Conservation (phyloP, 2,329 filamentous ascomycete species). For the Arthrobotrys megalospora region DNA sequence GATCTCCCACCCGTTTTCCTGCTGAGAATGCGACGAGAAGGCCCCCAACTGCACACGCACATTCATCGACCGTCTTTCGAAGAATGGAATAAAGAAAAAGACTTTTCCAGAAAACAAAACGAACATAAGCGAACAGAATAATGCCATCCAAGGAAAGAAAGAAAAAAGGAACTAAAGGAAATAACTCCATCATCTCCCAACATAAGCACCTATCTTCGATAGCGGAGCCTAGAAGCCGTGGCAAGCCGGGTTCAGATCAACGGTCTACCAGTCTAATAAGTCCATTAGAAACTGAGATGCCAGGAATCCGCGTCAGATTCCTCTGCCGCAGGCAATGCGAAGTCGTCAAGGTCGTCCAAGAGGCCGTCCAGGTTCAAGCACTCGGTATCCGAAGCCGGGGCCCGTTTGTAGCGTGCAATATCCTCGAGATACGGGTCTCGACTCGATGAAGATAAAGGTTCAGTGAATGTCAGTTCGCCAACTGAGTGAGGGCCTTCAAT, state of each 20-base stretch:
- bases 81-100: constrained; percentile 22
- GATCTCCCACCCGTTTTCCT: not conserved
- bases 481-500: constrained; percentile 19
- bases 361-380: constrained; percentile 26
- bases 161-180: not conserved
- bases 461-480: constrained; percentile 14
- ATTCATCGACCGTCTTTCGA: constrained; percentile 12
- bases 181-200: constrained; percentile 16
- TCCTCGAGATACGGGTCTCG: constrained; percentile 39
- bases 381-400: constrained; percentile 15
- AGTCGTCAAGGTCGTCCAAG: constrained; percentile 52
- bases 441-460: constrained; percentile 22
- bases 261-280: not conserved
- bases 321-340: constrained; percentile 44
- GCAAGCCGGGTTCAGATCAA: constrained; percentile 5
- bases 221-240: not conserved
- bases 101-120: constrained; percentile 20
- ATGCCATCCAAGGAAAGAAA: constrained; percentile 8
- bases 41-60: constrained; percentile 12
- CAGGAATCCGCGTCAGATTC: constrained; percentile 40
- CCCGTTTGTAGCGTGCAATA: constrained; percentile 45
- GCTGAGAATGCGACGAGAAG: constrained; percentile 16
- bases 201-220: not conserved
- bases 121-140: constrained; percentile 3
- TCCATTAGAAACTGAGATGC: constrained; percentile 48